A percentile compares a stretch with the other conserved stretches of the same genome.
Conservation (phyloP, 2,329 filamentous ascomycete species). For the Ophiostoma angusticollis region DNA sequence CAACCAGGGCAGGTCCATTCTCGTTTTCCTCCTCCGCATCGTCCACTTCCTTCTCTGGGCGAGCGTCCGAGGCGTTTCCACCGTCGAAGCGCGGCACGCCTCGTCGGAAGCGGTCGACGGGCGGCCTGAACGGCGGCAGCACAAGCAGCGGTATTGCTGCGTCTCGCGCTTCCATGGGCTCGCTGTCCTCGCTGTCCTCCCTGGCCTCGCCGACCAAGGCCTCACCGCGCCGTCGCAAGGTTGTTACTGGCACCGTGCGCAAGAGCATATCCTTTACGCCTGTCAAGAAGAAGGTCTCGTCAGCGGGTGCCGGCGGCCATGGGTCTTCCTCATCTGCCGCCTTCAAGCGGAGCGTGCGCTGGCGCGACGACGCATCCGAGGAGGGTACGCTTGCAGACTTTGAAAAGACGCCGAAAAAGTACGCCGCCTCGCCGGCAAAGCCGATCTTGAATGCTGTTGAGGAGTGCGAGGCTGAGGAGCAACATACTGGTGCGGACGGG, state of each 20-base stretch:
- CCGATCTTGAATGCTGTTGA: slow-evolving; percentile 3
- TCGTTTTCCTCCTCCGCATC: not conserved
- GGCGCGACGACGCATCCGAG: slow-evolving; percentile 78
- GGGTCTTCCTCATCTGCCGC: slow-evolving; percentile 21
- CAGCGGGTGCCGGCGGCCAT: not conserved
- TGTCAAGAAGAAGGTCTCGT: slow-evolving; percentile 56
- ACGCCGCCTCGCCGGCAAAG: slow-evolving; percentile 37
- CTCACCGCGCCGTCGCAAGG: slow-evolving; percentile 71
- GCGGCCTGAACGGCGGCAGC: slow-evolving; percentile 16
- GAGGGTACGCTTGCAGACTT: slow-evolving; percentile 80
- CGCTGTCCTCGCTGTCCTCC: not conserved
- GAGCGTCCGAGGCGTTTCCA: slow-evolving; percentile 52
- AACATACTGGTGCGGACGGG: too few relatives aligned
- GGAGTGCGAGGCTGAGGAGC: not conserved
- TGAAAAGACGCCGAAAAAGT: slow-evolving; percentile 72
- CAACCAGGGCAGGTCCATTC: not conserved
- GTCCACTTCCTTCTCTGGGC: slow-evolving; percentile 23
- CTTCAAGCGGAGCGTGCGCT: slow-evolving; percentile 67
- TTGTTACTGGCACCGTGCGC: slow-evolving; percentile 33
- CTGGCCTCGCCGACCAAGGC: slow-evolving; percentile 54
- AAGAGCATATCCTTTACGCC: slow-evolving; percentile 76
- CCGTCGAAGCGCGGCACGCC: slow-evolving; percentile 63
- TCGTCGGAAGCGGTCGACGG: slow-evolving; percentile 51
- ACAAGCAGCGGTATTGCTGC: not conserved
- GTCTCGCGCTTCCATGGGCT: not conserved